Evolutionary conservation across 2,329 filamentous ascomycete genomes (phyloP), one percentile per base, ranked within the genome.

Genomic region (Arthrobotrys sphaeroides): DNA sequence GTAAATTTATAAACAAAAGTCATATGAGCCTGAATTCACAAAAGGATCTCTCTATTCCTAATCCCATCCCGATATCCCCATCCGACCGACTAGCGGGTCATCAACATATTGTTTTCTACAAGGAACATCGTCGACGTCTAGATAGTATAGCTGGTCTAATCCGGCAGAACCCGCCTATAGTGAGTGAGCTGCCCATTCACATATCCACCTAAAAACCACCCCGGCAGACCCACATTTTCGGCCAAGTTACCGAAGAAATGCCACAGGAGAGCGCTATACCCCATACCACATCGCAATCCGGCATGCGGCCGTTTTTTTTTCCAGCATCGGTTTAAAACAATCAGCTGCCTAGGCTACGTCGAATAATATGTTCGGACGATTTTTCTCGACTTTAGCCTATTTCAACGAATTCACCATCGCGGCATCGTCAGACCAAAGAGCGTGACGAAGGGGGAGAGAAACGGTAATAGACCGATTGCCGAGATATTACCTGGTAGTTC

Each of bases 11-110:
- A n/a, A n/a, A n/a, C n/a, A n/a, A n/a, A n/a, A n/a, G n/a, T 38
- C 51, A 55, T 38, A 55, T 55, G 31, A 55, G 51, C 51, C 51
- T 55, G 47, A 55, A n/a, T n/a, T n/a, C n/a, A n/a, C n/a, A n/a
- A n/a, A 55, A 55, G 40, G 40, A 33, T 33, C 40, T 51, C 20
- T n/a, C 3, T 18, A 9, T 13, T 13, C 6, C n/a, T 22, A 16
- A 33, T 53, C 4, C 16, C 12, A 24, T 55, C 51, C 31, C 51
- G 51, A 38, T 9, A 24, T 38, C 16, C 18, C 18, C 51, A 38
- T 38, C 51, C 51, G 51, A 38, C 13, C 3, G 16, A 38, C 28
- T 24, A 22, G 31, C n/a, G 28, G 51, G 31, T 55, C n/a, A 38
- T n/a, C n/a, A 53, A 36, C 16, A 53, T 13, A 36, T 53, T 36